Evolutionary conservation across 129 eudicot species (phyloP), one percentile per base, ranked within the genome.

Genomic region (Artemisia argyi): DNA sequence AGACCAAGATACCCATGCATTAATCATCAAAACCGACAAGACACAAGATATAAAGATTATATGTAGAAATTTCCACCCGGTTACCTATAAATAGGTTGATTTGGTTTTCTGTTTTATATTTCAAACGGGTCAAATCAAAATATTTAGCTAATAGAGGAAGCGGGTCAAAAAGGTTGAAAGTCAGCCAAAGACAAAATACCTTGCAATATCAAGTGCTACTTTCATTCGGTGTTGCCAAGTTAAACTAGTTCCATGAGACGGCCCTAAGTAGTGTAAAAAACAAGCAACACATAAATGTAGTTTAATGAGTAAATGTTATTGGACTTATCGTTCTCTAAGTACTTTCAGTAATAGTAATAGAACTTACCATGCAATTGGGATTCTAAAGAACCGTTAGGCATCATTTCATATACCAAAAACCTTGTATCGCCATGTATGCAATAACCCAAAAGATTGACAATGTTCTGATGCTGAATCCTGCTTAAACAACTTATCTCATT

Each of bases 151-250:
- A 35, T 48, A 46, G 11, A 0, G 44, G 44, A 0, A 35, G 8
- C 44, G 10, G 44, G 44, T 35, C 44, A 39, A 39, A 39, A 39
- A 39, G 46, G 46, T 39, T 35, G 0, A 39, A 39, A 39, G 46
- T 39, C 46, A 39, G 11, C 46, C 46, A 39, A 39, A 7, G 46
- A 10, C 17, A 0, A 17, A 68, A 32, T 80, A 93, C 98, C 97
- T 84, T 50, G 97, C 98, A 69, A 93, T 75, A 82, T 93, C 97
- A 24, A 93, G 80, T 53, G 97, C 98, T 52, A 93, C 77, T 84
- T 84, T 90, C 98, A 93, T 87, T 35, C 98, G 82, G 70, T 83
- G 83, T 74, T 83, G 87, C 98, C 98, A 93, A 63, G 84, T 82
- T 81, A 93, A 78, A 53, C 73, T 71, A 81, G 83, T 74, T 76